These are phyloP conservation scores for Athelia sp. DNA, from an alignment of 1,284 basidiomycete genomes.

Conservation along the genomic window DNA sequence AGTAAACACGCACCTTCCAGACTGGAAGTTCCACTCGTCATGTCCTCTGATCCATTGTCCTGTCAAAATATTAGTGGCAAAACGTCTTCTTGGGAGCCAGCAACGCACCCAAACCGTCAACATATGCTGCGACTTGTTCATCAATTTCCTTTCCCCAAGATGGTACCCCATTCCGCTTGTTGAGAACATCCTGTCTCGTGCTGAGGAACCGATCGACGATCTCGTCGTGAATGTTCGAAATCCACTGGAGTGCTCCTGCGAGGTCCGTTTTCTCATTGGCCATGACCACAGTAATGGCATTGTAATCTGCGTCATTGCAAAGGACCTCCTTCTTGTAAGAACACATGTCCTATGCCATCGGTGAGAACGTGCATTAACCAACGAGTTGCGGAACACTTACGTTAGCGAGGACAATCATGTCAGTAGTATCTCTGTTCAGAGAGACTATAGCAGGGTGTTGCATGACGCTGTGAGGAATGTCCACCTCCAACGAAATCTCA, in stretches of 20 bases:
- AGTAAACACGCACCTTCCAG: constrained; percentile 1
- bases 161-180: too few species aligned
- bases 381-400: constrained; percentile 1
- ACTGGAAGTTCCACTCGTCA: constrained; percentile 11
- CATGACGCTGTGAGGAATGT: constrained; percentile 20
- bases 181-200: too few species aligned
- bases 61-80: not conserved
- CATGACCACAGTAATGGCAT: constrained; percentile 1
- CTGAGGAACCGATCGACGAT: too few species aligned
- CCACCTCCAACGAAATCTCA: constrained; percentile 14
- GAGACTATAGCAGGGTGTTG: constrained; percentile 15
- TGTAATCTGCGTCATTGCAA: constrained; percentile 10
- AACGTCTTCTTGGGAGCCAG: too few species aligned
- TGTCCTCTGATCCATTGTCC: constrained; percentile 11
- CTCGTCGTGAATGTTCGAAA: constrained; percentile 8
- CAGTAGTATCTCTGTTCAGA: constrained; percentile 4
- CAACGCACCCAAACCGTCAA: too few species aligned
- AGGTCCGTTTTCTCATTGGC: not conserved
- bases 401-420: constrained; percentile 11
- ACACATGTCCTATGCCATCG: constrained; percentile 8
- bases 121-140: too few species aligned
- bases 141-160: too few species aligned
- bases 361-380: not conserved
- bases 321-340: constrained; percentile 13
- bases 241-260: constrained; percentile 5